phyloP scores from a whole-genome alignment of 345 rosid genomes.

The Geranium rotundifolium region DNA sequence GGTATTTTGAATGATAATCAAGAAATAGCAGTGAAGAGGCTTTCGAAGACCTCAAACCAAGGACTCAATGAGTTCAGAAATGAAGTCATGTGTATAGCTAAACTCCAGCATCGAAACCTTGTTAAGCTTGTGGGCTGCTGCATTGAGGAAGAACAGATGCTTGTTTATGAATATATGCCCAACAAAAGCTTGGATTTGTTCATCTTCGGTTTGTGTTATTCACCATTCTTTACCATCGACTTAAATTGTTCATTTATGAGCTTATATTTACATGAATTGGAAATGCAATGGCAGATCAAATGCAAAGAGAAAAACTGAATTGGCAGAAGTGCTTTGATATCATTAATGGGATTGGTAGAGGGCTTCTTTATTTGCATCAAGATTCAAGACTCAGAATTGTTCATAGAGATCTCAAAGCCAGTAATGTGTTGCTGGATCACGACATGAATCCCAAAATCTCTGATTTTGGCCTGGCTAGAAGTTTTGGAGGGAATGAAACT shows the following conservation, averaged over 20 bases:
- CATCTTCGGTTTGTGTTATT: not conserved
- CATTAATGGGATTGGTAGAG: slow-evolving; percentile 33
- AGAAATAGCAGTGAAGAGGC: slow-evolving; percentile 48
- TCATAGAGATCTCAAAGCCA: slow-evolving; percentile 31
- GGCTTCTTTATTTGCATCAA: slow-evolving; percentile 40
- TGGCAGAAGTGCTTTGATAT: slow-evolving; percentile 27
- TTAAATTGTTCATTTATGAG: too few species aligned
- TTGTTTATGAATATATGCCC: too few species aligned
- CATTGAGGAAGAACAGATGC: slow-evolving; percentile 50
- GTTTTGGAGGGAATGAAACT: slow-evolving; percentile 26
- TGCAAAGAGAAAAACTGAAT: slow-evolving; percentile 6
- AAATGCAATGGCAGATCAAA: slow-evolving; percentile 11
- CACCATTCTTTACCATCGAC: too few species aligned
- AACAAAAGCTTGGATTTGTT: slow-evolving; percentile 51
- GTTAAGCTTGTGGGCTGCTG: slow-evolving; percentile 66
- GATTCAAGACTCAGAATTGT: slow-evolving; percentile 33
- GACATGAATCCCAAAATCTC: slow-evolving; percentile 39
- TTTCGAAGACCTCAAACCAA: slow-evolving; percentile 42
- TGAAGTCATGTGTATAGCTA: slow-evolving; percentile 44
- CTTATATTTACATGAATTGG: too few species aligned
- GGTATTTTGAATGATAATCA: not conserved
- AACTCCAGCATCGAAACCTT: slow-evolving; percentile 60
- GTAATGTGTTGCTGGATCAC: slow-evolving; percentile 28
- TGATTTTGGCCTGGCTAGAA: slow-evolving; percentile 38
- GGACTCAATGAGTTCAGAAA: slow-evolving; percentile 57